Base-by-base conservation (phyloP, 192 early-diverging fungal genomes). In the Phycomyces nitens region DNA sequence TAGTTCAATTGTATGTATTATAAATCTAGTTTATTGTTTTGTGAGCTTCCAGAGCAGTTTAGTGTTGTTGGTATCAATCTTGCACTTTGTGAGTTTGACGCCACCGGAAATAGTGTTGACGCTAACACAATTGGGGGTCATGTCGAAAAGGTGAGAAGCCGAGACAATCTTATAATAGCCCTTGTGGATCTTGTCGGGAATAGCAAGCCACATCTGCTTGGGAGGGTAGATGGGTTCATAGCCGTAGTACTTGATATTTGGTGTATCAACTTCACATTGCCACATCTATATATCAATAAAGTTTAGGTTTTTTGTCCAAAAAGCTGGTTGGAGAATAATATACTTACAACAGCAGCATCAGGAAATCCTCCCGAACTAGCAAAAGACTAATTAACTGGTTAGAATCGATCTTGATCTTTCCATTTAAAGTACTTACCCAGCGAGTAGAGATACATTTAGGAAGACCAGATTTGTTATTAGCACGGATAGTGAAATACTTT, bases 341-440 rank as follows among this genome's bases (percentile, higher is more conserved):
- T n/a, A 21, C 60, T 62, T 62, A 62, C 60, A n/a, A 69, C 68
- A 27, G 68, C 68, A 47, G 68, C 68, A 62, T 69, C 68, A 69
- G 60, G 60, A 53, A 51, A 62, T 5, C 60, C 60, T 15, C 49
- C 60, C 0, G 29, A 18, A 5, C 11, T 27, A 9, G 22, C 51
- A 34, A 50, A 53, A 20, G 15, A 29, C 44, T 52, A 52, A 47
- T 29, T 16, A 11, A 61, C 21, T 8, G 38, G 29, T 24, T 47
- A 56, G 16, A 29, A 22, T 56, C 14, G 23, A 38, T 56, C 54
- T 20, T 56, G 15, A 15, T 56, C 5, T 56, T 49, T 49, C 11
- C 11, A 1, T 20, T 20, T 20, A 5, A 29, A n/a, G 9, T 40
- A 22, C 22, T 69, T 47, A 59, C 59, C 68, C 68, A 69, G 4